Conservation (phyloP, 2,329 filamentous ascomycete genomes). For the Ophiostoma sp. region DNA sequence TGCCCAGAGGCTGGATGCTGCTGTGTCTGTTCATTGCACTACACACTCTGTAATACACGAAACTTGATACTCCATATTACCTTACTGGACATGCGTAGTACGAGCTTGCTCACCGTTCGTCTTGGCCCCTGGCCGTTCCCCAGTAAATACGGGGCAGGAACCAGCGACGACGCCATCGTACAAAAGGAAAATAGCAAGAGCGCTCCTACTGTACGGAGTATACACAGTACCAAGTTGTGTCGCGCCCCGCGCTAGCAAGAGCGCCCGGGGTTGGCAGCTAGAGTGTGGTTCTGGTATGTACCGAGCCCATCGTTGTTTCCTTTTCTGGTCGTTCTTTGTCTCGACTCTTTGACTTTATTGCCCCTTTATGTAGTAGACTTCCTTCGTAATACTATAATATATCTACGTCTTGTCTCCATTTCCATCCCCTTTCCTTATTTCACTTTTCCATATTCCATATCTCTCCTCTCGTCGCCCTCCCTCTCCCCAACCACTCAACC, state of each 20-base stretch:
- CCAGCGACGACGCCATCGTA: background rate
- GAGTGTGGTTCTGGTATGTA: too few relatives aligned
- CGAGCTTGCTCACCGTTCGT: background rate
- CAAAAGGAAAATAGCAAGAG: background rate
- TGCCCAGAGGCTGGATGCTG: background rate
- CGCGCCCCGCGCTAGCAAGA: conserved; percentile 3
- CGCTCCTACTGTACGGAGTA: too few relatives aligned
- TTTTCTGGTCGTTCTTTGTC: background rate
- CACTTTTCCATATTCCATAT: too few relatives aligned
- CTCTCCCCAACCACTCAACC: background rate
- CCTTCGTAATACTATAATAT: background rate
- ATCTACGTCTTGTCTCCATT: background rate
- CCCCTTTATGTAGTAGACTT: background rate
- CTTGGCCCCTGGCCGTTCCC: background rate
- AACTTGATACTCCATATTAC: background rate
- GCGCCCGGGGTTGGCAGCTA: background rate
- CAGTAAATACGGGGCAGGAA: background rate
- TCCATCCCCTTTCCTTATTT: background rate
- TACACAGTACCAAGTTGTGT: background rate
- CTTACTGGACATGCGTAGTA: too few relatives aligned
- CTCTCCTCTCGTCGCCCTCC: background rate
- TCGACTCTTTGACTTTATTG: background rate
- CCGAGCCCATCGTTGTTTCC: conserved; percentile 1
- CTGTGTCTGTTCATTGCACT: background rate
- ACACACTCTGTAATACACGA: background rate